Evolutionary conservation across 441 rosid genomes (phyloP), one percentile per base, ranked within the genome.

Genomic region (Arabidopsis hybrid): DNA sequence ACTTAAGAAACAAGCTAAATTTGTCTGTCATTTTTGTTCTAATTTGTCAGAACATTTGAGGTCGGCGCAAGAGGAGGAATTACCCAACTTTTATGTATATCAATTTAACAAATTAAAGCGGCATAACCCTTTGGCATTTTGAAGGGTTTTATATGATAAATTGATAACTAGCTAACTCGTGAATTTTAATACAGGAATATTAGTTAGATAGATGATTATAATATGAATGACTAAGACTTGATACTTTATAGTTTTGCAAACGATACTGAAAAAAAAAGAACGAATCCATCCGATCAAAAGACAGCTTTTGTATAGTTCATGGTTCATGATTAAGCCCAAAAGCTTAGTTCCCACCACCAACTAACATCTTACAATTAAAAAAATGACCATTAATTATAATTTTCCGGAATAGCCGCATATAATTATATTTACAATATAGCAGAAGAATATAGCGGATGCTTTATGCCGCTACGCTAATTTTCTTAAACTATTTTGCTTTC

Each of bases 291-390:
- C 29, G 31, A 59, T 57, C 57, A 62, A 31, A 57, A 64, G 71
- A 18, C 75, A 57, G 61, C 72, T 64, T 64, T 57, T 49, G 62
- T 71, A 71, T 65, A 21, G 43, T 64, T 57, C 61, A 65, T 57
- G 40, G 35, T 43, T 73, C 65, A 47, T 74, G 62, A 74, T 67
- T 67, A 67, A 52, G 45, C 52, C 12, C 8, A 75, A 67, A 67
- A 68, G 74, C 3, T 61, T 36, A 73, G 13, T 29, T 26, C 52
- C 78, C 51, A 61, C 51, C 59, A 45, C 64, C 64, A 61, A 53
- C 69, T 31, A 58, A 65, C 11, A 46, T 46, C 34, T 55, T 13
- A 12, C 29, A 21, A 21, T 21, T 21, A 21, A 21, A 21, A 2
- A 0, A 21, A 21, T 2, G 26, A 21, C 26, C 26, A 21, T 21